Evolutionary conservation across 2,329 filamentous ascomycete genomes (phyloP).

Genomic region (Hymenoscyphus occultus): DNA sequence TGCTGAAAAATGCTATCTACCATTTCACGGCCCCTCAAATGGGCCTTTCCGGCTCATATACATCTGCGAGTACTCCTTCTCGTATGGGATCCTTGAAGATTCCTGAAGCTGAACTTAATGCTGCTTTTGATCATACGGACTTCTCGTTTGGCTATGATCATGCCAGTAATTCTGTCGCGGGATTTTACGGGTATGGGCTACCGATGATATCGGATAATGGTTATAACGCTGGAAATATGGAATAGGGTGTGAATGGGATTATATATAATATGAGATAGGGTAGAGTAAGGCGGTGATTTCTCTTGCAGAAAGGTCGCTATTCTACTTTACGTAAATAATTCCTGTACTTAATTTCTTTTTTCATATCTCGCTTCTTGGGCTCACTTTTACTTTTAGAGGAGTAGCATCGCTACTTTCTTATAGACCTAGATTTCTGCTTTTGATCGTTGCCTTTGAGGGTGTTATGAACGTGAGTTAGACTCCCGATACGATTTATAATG

Average conservation of each 20-base stretch:
- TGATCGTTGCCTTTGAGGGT: no score
- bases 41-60: neutral
- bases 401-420: no score
- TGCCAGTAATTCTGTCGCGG: neutral
- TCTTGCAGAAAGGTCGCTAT: neutral
- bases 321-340: no score
- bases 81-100: conserved; percentile 1
- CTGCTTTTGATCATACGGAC: conserved; percentile 7
- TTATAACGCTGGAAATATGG: neutral
- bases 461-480: no score
- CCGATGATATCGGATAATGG: conserved; percentile 6
- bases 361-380: no score
- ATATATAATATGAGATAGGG: neutral
- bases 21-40: conserved; percentile 2
- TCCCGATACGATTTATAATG: no score
- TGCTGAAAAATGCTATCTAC: conserved; percentile 7
- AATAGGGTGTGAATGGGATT: neutral
- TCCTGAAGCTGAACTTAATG: conserved; percentile 4
- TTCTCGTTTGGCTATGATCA: conserved; percentile 11
- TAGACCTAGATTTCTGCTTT: no score
- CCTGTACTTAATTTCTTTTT: no score
- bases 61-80: neutral
- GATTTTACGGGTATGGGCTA: conserved; percentile 8
- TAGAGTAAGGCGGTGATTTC: neutral
- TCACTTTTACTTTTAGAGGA: no score